Conservation (phyloP, 805 yeast genomes). For the Saturnispora zaruensis region DNA sequence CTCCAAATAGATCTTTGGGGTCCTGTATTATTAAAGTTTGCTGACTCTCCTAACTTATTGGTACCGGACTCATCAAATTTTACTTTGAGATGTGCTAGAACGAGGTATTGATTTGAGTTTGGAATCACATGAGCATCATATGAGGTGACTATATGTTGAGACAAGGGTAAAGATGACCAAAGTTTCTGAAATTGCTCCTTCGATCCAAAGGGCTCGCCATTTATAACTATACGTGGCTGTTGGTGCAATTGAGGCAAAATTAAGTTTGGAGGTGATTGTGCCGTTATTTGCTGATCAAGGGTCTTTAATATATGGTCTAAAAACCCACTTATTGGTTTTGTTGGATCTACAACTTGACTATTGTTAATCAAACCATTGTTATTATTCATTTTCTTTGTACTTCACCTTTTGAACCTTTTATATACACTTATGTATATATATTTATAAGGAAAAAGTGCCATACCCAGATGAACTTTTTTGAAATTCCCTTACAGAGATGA, state of each 20-base stretch:
- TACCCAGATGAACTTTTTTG: background rate
- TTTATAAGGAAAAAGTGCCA: background rate
- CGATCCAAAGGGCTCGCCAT: conserved; percentile 50
- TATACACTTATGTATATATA: background rate
- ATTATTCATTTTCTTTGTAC: background rate
- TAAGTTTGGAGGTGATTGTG: conserved; percentile 13
- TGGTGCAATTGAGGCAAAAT: conserved; percentile 41
- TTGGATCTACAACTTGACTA: background rate
- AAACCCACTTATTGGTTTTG: conserved; percentile 1
- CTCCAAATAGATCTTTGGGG: conserved; percentile 52
- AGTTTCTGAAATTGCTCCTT: conserved; percentile 45
- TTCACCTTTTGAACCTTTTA: background rate
- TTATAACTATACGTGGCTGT: conserved; percentile 44
- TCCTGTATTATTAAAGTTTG: conserved; percentile 36
- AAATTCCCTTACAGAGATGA: background rate
- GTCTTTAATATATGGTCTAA: conserved; percentile 21
- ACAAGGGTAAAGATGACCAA: conserved; percentile 48
- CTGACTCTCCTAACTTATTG: conserved; percentile 55
- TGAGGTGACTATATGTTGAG: conserved; percentile 57
- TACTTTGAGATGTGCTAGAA: conserved; percentile 48
- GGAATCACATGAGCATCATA: conserved; percentile 58
- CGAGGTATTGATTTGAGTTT: conserved; percentile 33
- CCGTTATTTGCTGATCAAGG: conserved; percentile 18
- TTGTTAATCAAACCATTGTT: no score
- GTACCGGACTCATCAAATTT: conserved; percentile 70